Evolutionary conservation across 192 early-diverging fungal species (phyloP).

Genomic region (Thoreauomyces humboldtii): DNA sequence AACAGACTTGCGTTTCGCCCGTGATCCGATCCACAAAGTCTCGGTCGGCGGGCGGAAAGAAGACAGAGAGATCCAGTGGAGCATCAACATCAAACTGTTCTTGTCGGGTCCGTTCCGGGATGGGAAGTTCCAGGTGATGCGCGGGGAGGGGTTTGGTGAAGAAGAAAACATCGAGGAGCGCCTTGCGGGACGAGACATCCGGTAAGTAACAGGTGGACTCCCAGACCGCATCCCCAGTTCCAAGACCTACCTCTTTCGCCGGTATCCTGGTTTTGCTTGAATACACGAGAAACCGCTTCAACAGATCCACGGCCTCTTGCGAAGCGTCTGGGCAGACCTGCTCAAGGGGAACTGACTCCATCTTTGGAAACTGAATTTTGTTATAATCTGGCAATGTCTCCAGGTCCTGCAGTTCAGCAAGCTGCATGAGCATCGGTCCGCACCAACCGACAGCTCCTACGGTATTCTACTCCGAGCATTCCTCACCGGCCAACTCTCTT

Average conservation of each 20-base stretch:
- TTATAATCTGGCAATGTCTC: slow-evolving; percentile 56
- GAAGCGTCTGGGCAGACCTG: slow-evolving; percentile 51
- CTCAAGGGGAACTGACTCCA: slow-evolving; percentile 30
- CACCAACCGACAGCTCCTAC: slow-evolving; percentile 1
- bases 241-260: slow-evolving; percentile 39
- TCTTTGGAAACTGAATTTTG: slow-evolving; percentile 57
- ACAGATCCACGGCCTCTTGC: slow-evolving; percentile 40
- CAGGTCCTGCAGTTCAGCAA: too few relatives aligned
- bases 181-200: too few relatives aligned
- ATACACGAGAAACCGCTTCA: slow-evolving; percentile 55
- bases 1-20: too few relatives aligned
- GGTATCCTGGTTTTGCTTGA: slow-evolving; percentile 40
- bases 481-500: slow-evolving; percentile 52
- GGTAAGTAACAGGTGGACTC: too few relatives aligned
- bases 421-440: not conserved
- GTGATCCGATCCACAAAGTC: not conserved
- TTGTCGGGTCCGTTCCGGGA: slow-evolving; percentile 40
- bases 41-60: slow-evolving; percentile 27
- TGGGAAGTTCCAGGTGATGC: slow-evolving; percentile 58
- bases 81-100: slow-evolving; percentile 51
- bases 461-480: too few relatives aligned
- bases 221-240: too few relatives aligned
- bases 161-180: slow-evolving; percentile 52
- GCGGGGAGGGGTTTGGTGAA: slow-evolving; percentile 54
- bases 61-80: slow-evolving; percentile 39